Evolutionary conservation across 176 grass and related monocot species (phyloP), one percentile per base, ranked within the genome.

Genomic region (Musa acuminata): DNA sequence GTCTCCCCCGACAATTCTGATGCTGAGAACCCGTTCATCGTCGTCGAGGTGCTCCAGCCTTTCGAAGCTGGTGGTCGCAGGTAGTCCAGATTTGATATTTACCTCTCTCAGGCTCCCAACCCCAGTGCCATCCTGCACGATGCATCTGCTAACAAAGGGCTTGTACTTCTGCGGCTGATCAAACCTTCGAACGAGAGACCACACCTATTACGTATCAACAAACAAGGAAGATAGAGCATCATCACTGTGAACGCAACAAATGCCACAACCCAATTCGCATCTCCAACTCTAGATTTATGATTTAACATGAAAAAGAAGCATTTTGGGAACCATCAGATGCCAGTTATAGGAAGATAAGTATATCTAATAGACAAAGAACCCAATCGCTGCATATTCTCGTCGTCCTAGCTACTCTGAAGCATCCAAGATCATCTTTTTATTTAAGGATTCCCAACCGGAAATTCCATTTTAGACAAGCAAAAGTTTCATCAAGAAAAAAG

Each of bases 161-260:
- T 96, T 96, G 81, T 96, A 96, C 69, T 78, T 71, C 83, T 96
- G 92, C 55, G 89, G 92, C 83, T 96, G 84, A 76, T 96, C 92
- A 74, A 96, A 96, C 64, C 89, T 96, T 63, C 92, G 81, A 69
- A 92, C 87, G 23, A 96, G 74, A 24, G 87, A 89, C 92, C 92
- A 96, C 20, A 96, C 92, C 92, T 96, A 78, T 16, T 43, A 0
- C 35, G 35, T 5, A 43, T 43, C 77, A 50, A 9, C 14, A 22
- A 64, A 48, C 49, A 73, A 12, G 23, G 63, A 65, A 65, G 63
- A 10, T 0, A 58, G 29, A 10, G 19, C n/a, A 2, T 35, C 26
- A 70, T 62, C 58, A 17, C 67, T 59, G 64, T 57, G 51, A 25
- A 57, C 27, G 3, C 54, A 62, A 20, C 13, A 21, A 60, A 10